These are phyloP conservation scores for Yamadazyma diospyri DNA, from an alignment of 1,139 yeast species.

Conservation along the genomic window DNA sequence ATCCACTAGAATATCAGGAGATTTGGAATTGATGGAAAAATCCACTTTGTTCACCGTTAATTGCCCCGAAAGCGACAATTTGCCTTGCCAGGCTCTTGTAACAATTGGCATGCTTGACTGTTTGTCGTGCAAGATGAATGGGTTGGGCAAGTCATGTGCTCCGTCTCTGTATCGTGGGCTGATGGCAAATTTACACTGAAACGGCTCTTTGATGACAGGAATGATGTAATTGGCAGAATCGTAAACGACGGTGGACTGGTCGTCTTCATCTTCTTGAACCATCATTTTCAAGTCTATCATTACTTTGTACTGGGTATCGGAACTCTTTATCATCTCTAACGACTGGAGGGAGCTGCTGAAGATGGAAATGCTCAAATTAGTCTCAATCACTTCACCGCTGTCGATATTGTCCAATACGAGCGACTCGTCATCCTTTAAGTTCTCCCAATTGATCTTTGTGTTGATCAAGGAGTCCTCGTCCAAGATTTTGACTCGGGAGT, in stretches of 20 bases:
- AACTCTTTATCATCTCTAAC: conserved; percentile 10
- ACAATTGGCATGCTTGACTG: conserved; percentile 39
- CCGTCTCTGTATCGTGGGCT: conserved; percentile 34
- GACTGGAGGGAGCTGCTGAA: conserved; percentile 16
- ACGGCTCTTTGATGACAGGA: conserved; percentile 35
- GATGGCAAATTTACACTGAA: conserved; percentile 30
- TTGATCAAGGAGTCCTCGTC: conserved; percentile 16
- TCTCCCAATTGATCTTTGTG: conserved; percentile 34
- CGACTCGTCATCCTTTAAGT: conserved; percentile 41
- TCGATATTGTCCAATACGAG: conserved; percentile 20
- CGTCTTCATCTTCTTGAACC: conserved; percentile 18
- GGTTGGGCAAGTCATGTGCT: conserved; percentile 37
- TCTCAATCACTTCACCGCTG: conserved; percentile 8
- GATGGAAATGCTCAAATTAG: conserved; percentile 22
- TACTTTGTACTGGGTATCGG: conserved; percentile 12
- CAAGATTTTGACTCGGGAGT: conserved; percentile 20
- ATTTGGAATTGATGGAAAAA: conserved; percentile 24
- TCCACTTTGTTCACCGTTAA: conserved; percentile 23
- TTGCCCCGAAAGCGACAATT: conserved; percentile 17
- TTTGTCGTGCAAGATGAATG: conserved; percentile 28
- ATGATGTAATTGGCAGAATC: conserved; percentile 26
- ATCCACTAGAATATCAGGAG: conserved; percentile 29
- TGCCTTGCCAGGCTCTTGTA: conserved; percentile 45
- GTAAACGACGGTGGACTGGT: conserved; percentile 21
- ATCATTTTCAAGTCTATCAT: conserved; percentile 24